Evolutionary conservation across 2,329 filamentous ascomycete genomes (phyloP).

Genomic region (Penicillium nordicum): DNA sequence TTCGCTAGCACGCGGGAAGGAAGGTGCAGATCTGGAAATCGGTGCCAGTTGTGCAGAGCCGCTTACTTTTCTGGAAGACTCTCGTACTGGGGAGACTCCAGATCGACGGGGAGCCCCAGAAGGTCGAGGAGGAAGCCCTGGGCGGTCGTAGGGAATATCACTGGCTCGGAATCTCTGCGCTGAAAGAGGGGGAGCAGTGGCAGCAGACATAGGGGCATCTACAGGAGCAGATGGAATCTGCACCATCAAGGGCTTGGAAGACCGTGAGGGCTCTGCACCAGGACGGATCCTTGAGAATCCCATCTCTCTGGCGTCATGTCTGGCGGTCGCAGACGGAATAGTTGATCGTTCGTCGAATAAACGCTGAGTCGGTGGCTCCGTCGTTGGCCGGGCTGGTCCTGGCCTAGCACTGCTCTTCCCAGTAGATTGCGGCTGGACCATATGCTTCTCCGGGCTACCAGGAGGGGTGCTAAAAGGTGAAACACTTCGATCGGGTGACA

Average conservation of each 20-base stretch:
- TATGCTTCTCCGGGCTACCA: slow-evolving; percentile 62
- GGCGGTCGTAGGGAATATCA: slow-evolving; percentile 45
- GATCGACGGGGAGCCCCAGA: slow-evolving; percentile 18
- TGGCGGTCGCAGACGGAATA: slow-evolving; percentile 10
- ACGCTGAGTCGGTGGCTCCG: slow-evolving; percentile 27
- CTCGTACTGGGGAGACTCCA: slow-evolving; percentile 25
- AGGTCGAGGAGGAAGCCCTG: slow-evolving; percentile 47
- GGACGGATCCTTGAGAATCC: slow-evolving; percentile 29
- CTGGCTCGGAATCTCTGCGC: slow-evolving; percentile 33
- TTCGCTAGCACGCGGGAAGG: slow-evolving; percentile 13
- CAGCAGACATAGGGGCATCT: slow-evolving; percentile 18
- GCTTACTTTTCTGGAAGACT: slow-evolving; percentile 8
- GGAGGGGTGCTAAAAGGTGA: slow-evolving; percentile 89
- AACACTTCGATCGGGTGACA: slow-evolving; percentile 45
- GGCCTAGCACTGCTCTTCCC: slow-evolving; percentile 13
- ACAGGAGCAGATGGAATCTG: slow-evolving; percentile 30
- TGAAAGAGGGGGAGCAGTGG: slow-evolving; percentile 39
- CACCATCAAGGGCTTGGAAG: slow-evolving; percentile 32
- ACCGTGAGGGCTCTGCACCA: slow-evolving; percentile 26
- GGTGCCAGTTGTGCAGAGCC: slow-evolving; percentile 15
- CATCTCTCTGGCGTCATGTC: slow-evolving; percentile 30
- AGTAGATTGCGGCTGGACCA: slow-evolving; percentile 31
- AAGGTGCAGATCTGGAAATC: slow-evolving; percentile 14
- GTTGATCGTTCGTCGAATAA: slow-evolving; percentile 31
- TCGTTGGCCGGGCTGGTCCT: slow-evolving; percentile 21